A percentile compares a stretch with the other conserved stretches of the same genome.
Evolutionary conservation across 2,329 filamentous ascomycete genomes (phyloP).

Genomic region (Aspergillus hortae): DNA sequence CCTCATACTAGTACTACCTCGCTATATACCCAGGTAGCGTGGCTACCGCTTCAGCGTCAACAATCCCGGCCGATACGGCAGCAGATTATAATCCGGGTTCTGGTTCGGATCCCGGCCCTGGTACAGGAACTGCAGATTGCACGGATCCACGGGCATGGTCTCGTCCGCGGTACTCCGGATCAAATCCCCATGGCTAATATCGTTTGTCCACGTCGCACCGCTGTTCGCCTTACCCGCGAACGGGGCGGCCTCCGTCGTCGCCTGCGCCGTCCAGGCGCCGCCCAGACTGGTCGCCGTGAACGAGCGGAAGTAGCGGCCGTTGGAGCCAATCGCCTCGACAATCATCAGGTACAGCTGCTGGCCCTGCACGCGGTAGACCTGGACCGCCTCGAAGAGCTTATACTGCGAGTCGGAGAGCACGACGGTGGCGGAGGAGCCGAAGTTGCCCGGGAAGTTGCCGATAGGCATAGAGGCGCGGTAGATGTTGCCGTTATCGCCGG

Average conservation of each 20-base stretch:
- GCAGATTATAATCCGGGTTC: slow-evolving; percentile 43
- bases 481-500: slow-evolving; percentile 63
- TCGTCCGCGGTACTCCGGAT: slow-evolving; percentile 56
- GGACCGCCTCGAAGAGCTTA: slow-evolving; percentile 63
- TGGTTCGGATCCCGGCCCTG: slow-evolving; percentile 53
- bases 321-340: slow-evolving; percentile 57
- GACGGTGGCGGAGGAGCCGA: slow-evolving; percentile 50
- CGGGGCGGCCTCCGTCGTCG: slow-evolving; percentile 52
- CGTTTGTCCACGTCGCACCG: slow-evolving; percentile 63
- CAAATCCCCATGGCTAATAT: slow-evolving; percentile 64
- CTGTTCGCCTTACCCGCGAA: slow-evolving; percentile 67
- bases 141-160: slow-evolving; percentile 61
- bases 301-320: slow-evolving; percentile 63
- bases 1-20: too few species aligned
- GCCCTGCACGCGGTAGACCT: slow-evolving; percentile 60
- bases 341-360: slow-evolving; percentile 62
- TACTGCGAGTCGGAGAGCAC: slow-evolving; percentile 52
- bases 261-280: slow-evolving; percentile 58
- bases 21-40: too few species aligned
- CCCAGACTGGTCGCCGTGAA: slow-evolving; percentile 58
- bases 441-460: slow-evolving; percentile 58
- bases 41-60: background rate
- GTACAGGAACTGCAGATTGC: slow-evolving; percentile 63
- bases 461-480: slow-evolving; percentile 63
- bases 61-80: slow-evolving; percentile 53